These are phyloP conservation scores for Ganoderma resinaceum DNA, from an alignment of 1,284 basidiomycete species.

Conservation along the genomic window DNA sequence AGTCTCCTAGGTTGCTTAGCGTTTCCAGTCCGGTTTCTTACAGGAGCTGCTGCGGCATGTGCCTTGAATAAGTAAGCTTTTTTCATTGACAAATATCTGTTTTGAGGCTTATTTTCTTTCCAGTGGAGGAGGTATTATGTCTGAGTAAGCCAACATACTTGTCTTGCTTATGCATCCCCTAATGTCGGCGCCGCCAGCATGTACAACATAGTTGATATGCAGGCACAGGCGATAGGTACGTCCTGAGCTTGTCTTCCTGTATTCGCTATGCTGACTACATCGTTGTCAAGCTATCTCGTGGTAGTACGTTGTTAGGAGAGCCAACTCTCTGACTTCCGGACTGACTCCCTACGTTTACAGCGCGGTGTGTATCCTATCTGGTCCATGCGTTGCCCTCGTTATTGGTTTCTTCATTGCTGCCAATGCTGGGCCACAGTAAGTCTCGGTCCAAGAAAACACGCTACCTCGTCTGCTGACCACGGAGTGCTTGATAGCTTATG, in stretches of 20 bases:
- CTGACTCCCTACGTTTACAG: slow-evolving; percentile 4
- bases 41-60: slow-evolving; percentile 21
- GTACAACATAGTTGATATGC: slow-evolving; percentile 24
- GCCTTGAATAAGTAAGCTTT: slow-evolving; percentile 20
- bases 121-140: slow-evolving; percentile 21
- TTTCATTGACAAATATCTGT: background rate
- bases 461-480: too few species aligned
- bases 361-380: slow-evolving; percentile 32
- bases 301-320: too few species aligned
- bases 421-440: slow-evolving; percentile 28
- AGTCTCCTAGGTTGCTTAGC: too few species aligned
- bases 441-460: background rate
- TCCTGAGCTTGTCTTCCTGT: too few species aligned
- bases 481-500: slow-evolving; percentile 30
- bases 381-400: slow-evolving; percentile 34
- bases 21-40: slow-evolving; percentile 21
- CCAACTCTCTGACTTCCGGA: background rate
- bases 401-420: slow-evolving; percentile 38
- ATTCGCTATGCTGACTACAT: too few species aligned
- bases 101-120: background rate
- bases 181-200: slow-evolving; percentile 4
- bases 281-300: background rate
- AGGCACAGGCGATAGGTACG: slow-evolving; percentile 19
- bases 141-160: slow-evolving; percentile 11
- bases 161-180: background rate